Percentiles rank a stretch among this genome's conserved stretches.
These are phyloP conservation scores for Hypocrella siamensis DNA, from an alignment of 2,329 filamentous ascomycete genomes.

Conservation along the genomic window DNA sequence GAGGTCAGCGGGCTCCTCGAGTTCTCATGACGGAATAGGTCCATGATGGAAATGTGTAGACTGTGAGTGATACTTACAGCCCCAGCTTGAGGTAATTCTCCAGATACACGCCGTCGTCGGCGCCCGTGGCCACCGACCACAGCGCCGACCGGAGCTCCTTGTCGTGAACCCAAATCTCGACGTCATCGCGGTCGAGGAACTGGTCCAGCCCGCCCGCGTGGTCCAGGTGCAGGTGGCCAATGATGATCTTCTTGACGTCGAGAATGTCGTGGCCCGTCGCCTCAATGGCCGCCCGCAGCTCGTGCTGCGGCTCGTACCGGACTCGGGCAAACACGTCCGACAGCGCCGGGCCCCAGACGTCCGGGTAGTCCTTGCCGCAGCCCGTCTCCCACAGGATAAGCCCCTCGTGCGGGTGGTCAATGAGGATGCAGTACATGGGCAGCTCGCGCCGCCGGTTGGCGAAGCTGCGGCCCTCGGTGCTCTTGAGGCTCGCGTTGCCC, in stretches of 20 bases:
- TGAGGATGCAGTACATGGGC: slow-evolving; percentile 3
- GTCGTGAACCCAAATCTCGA: slow-evolving; percentile 30
- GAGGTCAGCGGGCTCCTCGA: neutral
- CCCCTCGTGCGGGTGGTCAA: slow-evolving; percentile 8
- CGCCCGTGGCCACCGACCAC: slow-evolving; percentile 24
- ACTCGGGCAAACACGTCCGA: slow-evolving; percentile 7
- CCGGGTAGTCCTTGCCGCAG: slow-evolving; percentile 6
- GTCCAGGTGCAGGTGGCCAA: slow-evolving; percentile 30
- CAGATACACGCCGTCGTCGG: slow-evolving; percentile 8
- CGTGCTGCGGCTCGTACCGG: slow-evolving; percentile 5
- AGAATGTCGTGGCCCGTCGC: slow-evolving; percentile 20
- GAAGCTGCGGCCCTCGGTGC: neutral
- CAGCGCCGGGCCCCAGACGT: slow-evolving; percentile 6
- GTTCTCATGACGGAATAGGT: neutral
- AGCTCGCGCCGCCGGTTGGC: slow-evolving; percentile 1
- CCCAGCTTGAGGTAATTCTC: slow-evolving; percentile 6
- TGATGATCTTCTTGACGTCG: slow-evolving; percentile 28
- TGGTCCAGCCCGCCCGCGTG: slow-evolving; percentile 30
- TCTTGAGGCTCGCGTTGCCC: slow-evolving; percentile 1
- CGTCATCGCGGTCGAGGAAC: slow-evolving; percentile 21
- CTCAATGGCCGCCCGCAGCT: slow-evolving; percentile 7
- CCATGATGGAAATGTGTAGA: too few relatives aligned
- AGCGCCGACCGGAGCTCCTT: slow-evolving; percentile 28
- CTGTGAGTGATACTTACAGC: slow-evolving; percentile 1
- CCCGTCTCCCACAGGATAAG: slow-evolving; percentile 8